Conservation (phyloP, 352 stramenopile species). For the Pythium angustatum region DNA sequence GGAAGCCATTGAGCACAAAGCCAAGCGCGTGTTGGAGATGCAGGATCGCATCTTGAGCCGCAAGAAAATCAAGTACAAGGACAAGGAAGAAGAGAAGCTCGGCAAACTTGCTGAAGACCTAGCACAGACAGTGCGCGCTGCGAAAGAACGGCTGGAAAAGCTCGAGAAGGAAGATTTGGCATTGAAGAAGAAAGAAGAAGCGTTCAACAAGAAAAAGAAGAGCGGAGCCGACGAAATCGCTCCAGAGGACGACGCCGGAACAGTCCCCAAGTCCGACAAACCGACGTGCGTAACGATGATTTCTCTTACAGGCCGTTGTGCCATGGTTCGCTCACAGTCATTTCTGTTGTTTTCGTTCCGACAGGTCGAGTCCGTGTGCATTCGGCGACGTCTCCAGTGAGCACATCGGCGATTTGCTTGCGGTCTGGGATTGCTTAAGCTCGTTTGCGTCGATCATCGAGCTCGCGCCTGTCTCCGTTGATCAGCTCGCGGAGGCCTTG, state of each 20-base stretch:
- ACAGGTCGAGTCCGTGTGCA: slow-evolving; percentile 51
- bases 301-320: too few species aligned
- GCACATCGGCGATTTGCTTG: slow-evolving; percentile 54
- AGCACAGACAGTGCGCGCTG: slow-evolving; percentile 65
- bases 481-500: slow-evolving; percentile 65
- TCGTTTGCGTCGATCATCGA: slow-evolving; percentile 70
- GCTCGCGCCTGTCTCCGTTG: slow-evolving; percentile 57
- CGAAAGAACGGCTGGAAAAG: slow-evolving; percentile 86
- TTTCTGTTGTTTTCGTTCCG: neutral
- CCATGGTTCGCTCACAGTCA: neutral
- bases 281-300: slow-evolving; percentile 51
- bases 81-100: slow-evolving; percentile 87
- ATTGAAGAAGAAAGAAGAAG: slow-evolving; percentile 79
- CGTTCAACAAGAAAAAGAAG: slow-evolving; percentile 80
- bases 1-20: slow-evolving; percentile 82
- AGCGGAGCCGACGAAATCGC: slow-evolving; percentile 45
- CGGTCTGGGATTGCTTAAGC: slow-evolving; percentile 79
- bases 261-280: slow-evolving; percentile 45
- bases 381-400: slow-evolving; percentile 54
- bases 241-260: slow-evolving; percentile 41
- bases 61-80: slow-evolving; percentile 91
- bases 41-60: slow-evolving; percentile 84
- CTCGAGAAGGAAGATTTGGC: slow-evolving; percentile 83
- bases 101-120: slow-evolving; percentile 78
- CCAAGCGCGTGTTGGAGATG: slow-evolving; percentile 86